Evolutionary conservation across 1,284 basidiomycete genomes (phyloP), one percentile per base, ranked within the genome.

Genomic region (Mycena citricolor): DNA sequence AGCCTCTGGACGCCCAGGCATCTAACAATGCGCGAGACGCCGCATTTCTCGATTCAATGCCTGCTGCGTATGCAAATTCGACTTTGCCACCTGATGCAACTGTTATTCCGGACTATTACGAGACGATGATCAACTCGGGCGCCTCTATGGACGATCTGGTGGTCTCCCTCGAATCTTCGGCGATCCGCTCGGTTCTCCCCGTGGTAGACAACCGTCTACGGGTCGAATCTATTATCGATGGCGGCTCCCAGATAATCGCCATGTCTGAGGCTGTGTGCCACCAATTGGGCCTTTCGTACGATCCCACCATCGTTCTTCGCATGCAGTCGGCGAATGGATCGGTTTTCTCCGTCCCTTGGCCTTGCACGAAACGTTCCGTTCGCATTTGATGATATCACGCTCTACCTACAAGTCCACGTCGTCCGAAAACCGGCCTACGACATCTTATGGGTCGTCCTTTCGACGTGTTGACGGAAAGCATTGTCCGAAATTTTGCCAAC

Each of bases 401-500:
- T 49, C 4, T 49, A 49, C 29, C 38, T 49, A 13, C 47, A 49
- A 28, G 29, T 33, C 8, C 42, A 49, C 36, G 10, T n/a, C 10
- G 10, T 29, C 26, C 26, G 26, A 10, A 29, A 10, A 1, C 52
- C 63, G 0, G 59, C 67, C 0, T 68, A 69, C 45, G 50, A 58
- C 16, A 57, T 67, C 2, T 47, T 69, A 0, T 68, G 2, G 65
- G 67, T 0, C 41, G 62, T 7, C 65, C 65, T 0, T 68, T 68
- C 47, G 61, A 67, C 45, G 51, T 61, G 0, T 32, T 69, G 10
- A 62, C 61, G 4, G 29, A 47, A 20, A 44, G 41, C 21, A 21
- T 44, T 5, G 29, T 64, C 0, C 14, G 21, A 4, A 62, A 58
- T 29, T 44, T 38, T 16, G 7, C 22, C 1, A 50, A 62, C 32